Conservation (phyloP, 2,329 filamentous ascomycete genomes). For the Verticillium dahliae region DNA sequence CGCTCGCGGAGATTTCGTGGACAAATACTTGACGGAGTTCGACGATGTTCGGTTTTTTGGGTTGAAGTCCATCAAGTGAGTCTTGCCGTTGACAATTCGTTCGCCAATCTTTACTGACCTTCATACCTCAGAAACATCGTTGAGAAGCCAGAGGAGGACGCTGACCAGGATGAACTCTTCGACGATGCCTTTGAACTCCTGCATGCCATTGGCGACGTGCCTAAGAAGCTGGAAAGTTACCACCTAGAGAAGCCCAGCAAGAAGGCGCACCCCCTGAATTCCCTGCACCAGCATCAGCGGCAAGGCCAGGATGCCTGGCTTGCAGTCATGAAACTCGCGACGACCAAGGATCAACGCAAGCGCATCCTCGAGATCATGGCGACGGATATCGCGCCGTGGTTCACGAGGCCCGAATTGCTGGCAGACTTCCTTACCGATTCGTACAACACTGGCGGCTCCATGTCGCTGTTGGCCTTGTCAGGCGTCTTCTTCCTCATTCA, state of each 20-base stretch:
- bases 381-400: slow-evolving; percentile 79
- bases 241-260: slow-evolving; percentile 60
- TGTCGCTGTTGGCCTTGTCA: slow-evolving; percentile 79
- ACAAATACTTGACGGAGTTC: slow-evolving; percentile 72
- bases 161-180: slow-evolving; percentile 32
- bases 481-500: slow-evolving; percentile 94
- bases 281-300: slow-evolving; percentile 65
- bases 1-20: slow-evolving; percentile 65
- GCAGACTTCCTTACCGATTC: slow-evolving; percentile 97
- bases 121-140: slow-evolving; percentile 21
- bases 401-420: slow-evolving; percentile 77
- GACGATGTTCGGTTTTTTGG: slow-evolving; percentile 84
- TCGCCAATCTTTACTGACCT: slow-evolving; percentile 4
- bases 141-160: slow-evolving; percentile 11
- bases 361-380: slow-evolving; percentile 68
- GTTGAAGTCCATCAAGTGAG: slow-evolving; percentile 67
- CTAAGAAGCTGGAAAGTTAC: slow-evolving; percentile 63
- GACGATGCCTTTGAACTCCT: slow-evolving; percentile 57
- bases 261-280: slow-evolving; percentile 59
- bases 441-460: slow-evolving; percentile 80
- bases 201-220: slow-evolving; percentile 62
- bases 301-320: slow-evolving; percentile 85
- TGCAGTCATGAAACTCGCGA: slow-evolving; percentile 60
- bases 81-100: slow-evolving; percentile 9
- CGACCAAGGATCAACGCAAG: slow-evolving; percentile 72